Evolutionary conservation across 225 moss, liverwort and hornwort species (phyloP), one percentile per base, ranked within the genome.

Genomic region (Neckera pumila): DNA sequence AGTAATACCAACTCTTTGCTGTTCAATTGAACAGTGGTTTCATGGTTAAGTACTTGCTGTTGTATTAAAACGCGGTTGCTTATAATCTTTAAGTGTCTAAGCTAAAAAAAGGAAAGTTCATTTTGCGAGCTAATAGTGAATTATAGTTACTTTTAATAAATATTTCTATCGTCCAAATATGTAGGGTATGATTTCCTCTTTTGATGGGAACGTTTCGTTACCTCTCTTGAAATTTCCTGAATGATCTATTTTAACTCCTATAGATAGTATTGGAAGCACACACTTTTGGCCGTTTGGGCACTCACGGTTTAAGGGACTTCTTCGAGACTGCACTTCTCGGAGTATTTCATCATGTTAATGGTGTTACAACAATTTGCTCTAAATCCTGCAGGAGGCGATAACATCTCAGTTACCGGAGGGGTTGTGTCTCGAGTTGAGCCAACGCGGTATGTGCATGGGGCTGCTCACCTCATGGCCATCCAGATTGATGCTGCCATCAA

Each of bases 401-500:
- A 98, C 53, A 98, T 98, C 82, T 98, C 98, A 79, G 98, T 98
- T 76, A 98, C 96, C 33, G 98, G 98, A 87, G 97, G 98, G 57
- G 98, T 98, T 71, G 98, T 98, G 69, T 98, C 98, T 82, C 95
- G 98, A 90, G 98, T 98, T 54, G 98, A 98, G 90, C 98, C 96
- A 83, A 98, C 98, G 43, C 98, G 96, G 75, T 98, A 98, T 86
- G 96, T 97, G 87, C 98, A 98, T 89, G 98, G 98, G 33, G 95
- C 97, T 87, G 93, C 97, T 66, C 96, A 98, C 84, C 93, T 98
- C 86, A 98, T 98, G 98, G 98, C 97, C 64, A 98, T 98, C 91
- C 98, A 98, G 93, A 98, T 98, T 89, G 98, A 97, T 92, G 98
- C 98, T 89, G 98, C 98, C 84, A 98, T 98, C 81, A 98, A 98